Percentiles rank a stretch among this genome's conserved stretches.
phyloP scores from a whole-genome alignment of 192 early-diverging fungal species.

The Anaeromyces robustus region DNA sequence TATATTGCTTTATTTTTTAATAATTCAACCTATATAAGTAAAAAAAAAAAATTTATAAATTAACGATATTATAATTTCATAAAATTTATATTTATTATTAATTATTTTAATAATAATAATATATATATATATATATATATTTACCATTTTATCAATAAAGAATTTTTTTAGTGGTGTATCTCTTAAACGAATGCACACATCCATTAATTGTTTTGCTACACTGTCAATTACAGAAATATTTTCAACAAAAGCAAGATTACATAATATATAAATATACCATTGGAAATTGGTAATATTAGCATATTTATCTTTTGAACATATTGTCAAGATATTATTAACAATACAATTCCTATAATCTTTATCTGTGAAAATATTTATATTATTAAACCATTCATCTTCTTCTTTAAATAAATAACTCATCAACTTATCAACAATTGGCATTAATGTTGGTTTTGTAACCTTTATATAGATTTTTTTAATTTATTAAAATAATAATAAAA shows the following conservation, averaged over 20 bases:
- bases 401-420: neutral
- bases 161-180: constrained; percentile 51
- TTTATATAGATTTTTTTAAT: neutral
- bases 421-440: neutral
- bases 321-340: constrained; percentile 61
- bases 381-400: neutral
- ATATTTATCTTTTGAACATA: constrained; percentile 76
- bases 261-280: constrained; percentile 81
- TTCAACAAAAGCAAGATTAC: constrained; percentile 56
- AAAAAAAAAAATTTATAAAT: too few species aligned
- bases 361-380: neutral
- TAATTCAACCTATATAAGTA: neutral
- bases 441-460: neutral
- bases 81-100: too few species aligned
- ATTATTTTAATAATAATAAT: too few species aligned
- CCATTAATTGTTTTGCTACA: constrained; percentile 65
- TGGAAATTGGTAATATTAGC: constrained; percentile 77
- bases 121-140: neutral
- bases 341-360: constrained; percentile 62
- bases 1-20: neutral
- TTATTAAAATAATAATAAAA: neutral
- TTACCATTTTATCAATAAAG: constrained; percentile 58
- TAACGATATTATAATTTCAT: too few species aligned
- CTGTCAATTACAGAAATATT: constrained; percentile 58
- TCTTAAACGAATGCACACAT: constrained; percentile 76